These are phyloP conservation scores for Metarhizium brunneum DNA, from an alignment of 2,329 filamentous ascomycete species.

Conservation along the genomic window DNA sequence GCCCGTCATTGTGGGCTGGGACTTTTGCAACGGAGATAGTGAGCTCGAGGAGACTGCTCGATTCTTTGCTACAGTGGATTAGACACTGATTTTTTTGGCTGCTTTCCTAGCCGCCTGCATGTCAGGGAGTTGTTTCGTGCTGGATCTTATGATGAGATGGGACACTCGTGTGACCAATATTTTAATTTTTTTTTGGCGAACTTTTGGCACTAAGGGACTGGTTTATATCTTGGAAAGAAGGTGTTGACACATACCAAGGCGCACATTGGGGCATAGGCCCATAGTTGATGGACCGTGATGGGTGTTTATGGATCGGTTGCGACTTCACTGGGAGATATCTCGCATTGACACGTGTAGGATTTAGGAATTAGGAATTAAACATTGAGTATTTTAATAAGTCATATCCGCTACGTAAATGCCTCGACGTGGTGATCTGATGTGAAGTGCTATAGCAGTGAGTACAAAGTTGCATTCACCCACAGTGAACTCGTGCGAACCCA, in stretches of 20 bases:
- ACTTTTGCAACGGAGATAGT: conserved; percentile 81
- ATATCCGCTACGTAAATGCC: neutral
- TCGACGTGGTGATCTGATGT: neutral
- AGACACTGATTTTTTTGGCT: neutral
- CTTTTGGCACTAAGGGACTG: neutral
- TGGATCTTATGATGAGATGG: neutral
- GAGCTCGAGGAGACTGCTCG: conserved; percentile 69
- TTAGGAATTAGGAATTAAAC: neutral
- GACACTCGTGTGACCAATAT: neutral
- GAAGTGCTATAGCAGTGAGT: neutral
- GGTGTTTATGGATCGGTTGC: neutral
- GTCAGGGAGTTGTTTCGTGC: neutral
- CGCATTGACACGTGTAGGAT: neutral
- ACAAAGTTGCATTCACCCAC: neutral
- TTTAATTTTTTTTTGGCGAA: too few species aligned
- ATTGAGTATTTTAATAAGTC: neutral
- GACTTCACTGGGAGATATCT: neutral
- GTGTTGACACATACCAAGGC: neutral
- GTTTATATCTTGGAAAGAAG: neutral
- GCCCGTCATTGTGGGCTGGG: conserved; percentile 89
- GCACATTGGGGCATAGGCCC: neutral
- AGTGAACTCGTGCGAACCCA: neutral
- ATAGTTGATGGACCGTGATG: neutral
- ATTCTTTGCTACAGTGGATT: conserved; percentile 61
- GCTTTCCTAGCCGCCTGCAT: neutral